Evolutionary conservation across 1,139 yeast species (phyloP).

Genomic region (Sugiyamaella castrensis): DNA sequence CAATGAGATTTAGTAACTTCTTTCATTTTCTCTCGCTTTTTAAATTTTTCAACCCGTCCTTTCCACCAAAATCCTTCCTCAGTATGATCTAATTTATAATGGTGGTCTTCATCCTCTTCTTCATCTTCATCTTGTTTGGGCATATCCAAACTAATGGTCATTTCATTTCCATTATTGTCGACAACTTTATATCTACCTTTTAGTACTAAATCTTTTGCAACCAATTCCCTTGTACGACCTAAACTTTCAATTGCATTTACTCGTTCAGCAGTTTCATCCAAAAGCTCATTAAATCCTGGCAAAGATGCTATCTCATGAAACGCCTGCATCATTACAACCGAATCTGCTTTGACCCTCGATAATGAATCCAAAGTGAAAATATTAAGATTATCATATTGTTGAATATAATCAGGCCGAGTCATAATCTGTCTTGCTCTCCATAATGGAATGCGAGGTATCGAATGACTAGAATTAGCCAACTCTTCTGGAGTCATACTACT

Average conservation of each 20-base stretch:
- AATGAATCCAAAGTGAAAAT: constrained; percentile 72
- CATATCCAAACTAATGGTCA: constrained; percentile 26
- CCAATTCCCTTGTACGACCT: constrained; percentile 78
- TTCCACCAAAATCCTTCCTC: constrained; percentile 26
- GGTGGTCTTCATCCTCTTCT: constrained; percentile 28
- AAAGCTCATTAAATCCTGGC: constrained; percentile 67
- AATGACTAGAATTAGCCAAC: constrained; percentile 43
- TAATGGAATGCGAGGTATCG: constrained; percentile 68
- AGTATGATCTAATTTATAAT: constrained; percentile 22
- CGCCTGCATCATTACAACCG: constrained; percentile 88
- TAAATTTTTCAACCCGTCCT: constrained; percentile 17
- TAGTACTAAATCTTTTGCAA: constrained; percentile 62
- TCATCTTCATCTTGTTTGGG: constrained; percentile 22
- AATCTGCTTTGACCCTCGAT: constrained; percentile 74
- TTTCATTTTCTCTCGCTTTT: constrained; percentile 6
- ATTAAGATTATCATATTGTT: constrained; percentile 68
- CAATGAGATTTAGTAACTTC: too few species aligned
- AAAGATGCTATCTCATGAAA: constrained; percentile 73
- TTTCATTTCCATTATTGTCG: constrained; percentile 13
- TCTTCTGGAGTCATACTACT: constrained; percentile 27
- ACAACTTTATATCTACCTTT: constrained; percentile 43
- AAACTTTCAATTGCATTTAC: constrained; percentile 74
- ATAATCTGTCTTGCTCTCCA: constrained; percentile 84
- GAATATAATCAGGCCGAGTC: constrained; percentile 82
- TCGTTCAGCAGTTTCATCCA: constrained; percentile 66